Evolutionary conservation across 2,329 filamentous ascomycete species (phyloP).

Genomic region (Trichoderma gracile): DNA sequence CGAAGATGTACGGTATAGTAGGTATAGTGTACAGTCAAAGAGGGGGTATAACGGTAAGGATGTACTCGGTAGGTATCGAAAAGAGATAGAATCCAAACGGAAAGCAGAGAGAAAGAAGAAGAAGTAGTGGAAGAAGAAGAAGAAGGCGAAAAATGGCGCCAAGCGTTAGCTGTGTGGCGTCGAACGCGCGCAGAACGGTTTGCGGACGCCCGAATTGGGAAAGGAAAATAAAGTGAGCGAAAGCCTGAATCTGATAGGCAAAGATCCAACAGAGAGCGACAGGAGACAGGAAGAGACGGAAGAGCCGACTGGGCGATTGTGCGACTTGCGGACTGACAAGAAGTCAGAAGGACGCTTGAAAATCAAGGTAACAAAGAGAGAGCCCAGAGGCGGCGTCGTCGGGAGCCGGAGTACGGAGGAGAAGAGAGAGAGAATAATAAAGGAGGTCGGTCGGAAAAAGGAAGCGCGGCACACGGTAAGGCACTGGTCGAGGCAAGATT

Average conservation of each 20-base stretch:
- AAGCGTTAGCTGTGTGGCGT: constrained; percentile 18
- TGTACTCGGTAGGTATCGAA: constrained; percentile 20
- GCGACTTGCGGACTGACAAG: constrained; percentile 1
- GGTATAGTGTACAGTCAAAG: background rate
- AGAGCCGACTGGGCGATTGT: constrained; percentile 1
- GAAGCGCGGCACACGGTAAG: constrained; percentile 20
- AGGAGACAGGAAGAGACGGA: background rate
- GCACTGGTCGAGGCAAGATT: constrained; percentile 5
- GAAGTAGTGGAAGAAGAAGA: constrained; percentile 13
- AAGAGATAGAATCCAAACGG: constrained; percentile 20
- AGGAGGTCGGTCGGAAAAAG: constrained; percentile 25
- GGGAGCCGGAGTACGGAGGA: constrained; percentile 19
- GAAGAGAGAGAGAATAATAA: constrained; percentile 8
- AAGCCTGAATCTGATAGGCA: constrained; percentile 17
- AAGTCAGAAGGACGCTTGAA: background rate
- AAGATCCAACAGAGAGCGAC: constrained; percentile 13
- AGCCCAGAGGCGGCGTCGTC: constrained; percentile 19
- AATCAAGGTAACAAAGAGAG: constrained; percentile 17
- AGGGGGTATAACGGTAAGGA: constrained; percentile 5
- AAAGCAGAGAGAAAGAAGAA: constrained; percentile 6
- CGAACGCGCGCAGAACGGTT: constrained; percentile 13
- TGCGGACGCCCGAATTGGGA: constrained; percentile 16
- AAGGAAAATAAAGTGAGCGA: constrained; percentile 2
- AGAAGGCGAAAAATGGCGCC: constrained; percentile 14
- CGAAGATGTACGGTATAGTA: constrained; percentile 4